These are phyloP conservation scores for Teratosphaeria zuluensis DNA, from an alignment of 2,329 filamentous ascomycete species.

Conservation along the genomic window DNA sequence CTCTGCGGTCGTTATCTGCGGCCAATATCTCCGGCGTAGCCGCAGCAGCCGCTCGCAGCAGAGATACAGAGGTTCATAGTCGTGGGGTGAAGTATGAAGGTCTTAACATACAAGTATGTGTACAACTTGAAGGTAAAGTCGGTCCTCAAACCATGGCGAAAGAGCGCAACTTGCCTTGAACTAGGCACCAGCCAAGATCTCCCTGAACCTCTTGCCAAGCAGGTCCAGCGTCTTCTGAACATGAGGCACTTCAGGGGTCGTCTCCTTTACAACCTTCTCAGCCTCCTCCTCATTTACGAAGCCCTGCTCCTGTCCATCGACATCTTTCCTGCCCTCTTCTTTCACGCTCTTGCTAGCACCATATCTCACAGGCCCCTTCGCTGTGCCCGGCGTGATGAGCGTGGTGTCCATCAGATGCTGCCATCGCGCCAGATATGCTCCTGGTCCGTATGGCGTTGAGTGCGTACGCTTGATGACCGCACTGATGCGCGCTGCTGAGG, in stretches of 20 bases:
- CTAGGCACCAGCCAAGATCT: conserved; percentile 18
- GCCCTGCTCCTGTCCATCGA: conserved; percentile 22
- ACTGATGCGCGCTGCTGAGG: conserved; percentile 48
- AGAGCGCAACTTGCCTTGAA: background rate
- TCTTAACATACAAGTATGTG: background rate
- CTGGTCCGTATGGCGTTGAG: conserved; percentile 51
- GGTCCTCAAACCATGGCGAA: background rate
- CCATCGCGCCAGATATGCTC: conserved; percentile 64
- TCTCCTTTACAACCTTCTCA: conserved; percentile 20
- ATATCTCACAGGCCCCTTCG: conserved; percentile 43
- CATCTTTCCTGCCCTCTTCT: conserved; percentile 26
- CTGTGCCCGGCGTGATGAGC: conserved; percentile 51
- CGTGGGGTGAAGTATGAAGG: background rate
- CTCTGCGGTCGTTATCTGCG: background rate
- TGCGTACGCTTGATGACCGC: conserved; percentile 40
- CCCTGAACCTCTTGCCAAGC: conserved; percentile 24
- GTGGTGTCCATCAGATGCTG: conserved; percentile 62
- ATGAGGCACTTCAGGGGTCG: conserved; percentile 21
- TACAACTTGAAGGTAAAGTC: background rate
- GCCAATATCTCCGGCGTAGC: background rate
- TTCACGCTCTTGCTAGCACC: conserved; percentile 26
- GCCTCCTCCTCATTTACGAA: conserved; percentile 18
- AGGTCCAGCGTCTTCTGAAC: conserved; percentile 22
- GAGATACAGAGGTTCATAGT: background rate
- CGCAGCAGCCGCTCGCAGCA: background rate